Evolutionary conservation across 352 stramenopile species (phyloP), one percentile per base, ranked within the genome.

Genomic region (Phytophthora tentaculata): DNA sequence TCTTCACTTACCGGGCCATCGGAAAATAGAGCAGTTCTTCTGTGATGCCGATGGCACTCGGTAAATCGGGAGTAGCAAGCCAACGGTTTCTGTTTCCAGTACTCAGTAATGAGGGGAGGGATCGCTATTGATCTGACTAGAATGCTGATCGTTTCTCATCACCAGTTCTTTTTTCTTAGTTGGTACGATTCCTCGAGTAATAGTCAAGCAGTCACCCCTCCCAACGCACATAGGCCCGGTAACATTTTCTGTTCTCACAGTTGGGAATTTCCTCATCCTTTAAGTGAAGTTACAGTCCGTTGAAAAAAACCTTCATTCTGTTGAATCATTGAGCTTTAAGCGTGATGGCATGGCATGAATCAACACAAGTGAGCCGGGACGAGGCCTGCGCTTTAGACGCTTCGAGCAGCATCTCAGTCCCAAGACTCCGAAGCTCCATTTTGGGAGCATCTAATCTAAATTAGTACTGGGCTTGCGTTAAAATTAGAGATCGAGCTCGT

Each of bases 311-410:
- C n/a, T n/a, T n/a, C n/a, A n/a, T n/a, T n/a, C n/a, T 29, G 29
- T 57, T 57, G 51, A 32, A 45, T 57, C 29, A 13, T 47, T 28
- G 10, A 17, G 17, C n/a, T 41, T 54, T 35, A 56, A 39, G 3
- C 3, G 17, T 43, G 14, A 51, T 51, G 22, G 10, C 53, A 17
- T 13, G 48, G 12, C n/a, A 63, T 49, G 57, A 64, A 64, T 56
- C 44, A 64, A 64, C 57, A 57, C 23, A 23, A 35, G 29, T 63
- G 56, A 67, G 49, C 20, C 37, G 59, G 59, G 39, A 28, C 7
- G 16, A 24, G 47, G 28, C 20, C 12, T 12, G 10, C 17, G 22
- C 14, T 20, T 14, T 28, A 51, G 32, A 39, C 7, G 32, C 35
- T 43, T 43, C 35, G 13, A 43, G 14, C 35, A 43, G 35, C 35